A percentile compares a stretch with the other conserved stretches of the same genome.
These are phyloP conservation scores for Westerdykella sp. DNA, from an alignment of 2,329 filamentous ascomycete species.

Conservation along the genomic window DNA sequence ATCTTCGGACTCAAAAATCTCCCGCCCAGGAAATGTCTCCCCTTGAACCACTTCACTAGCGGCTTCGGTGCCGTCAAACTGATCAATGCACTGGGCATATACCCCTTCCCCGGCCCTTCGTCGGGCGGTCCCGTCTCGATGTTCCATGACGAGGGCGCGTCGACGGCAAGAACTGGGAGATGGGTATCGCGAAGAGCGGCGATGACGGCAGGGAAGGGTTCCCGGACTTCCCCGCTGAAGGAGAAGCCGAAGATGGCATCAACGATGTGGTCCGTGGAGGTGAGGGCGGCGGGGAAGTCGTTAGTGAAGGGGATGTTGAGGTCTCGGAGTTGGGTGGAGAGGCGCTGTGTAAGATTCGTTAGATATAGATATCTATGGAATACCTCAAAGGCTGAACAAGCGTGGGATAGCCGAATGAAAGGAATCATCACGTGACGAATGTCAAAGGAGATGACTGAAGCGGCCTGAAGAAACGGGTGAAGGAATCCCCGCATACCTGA, in stretches of 20 bases:
- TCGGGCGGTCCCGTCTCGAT: conserved; percentile 79
- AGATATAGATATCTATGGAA: conserved; percentile 1
- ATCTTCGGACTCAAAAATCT: conserved; percentile 75
- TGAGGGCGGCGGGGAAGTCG: conserved; percentile 65
- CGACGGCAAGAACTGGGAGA: conserved; percentile 77
- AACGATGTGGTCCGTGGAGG: conserved; percentile 69
- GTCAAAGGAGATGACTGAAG: neutral
- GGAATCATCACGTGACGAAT: conserved; percentile 10
- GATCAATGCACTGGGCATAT: conserved; percentile 73
- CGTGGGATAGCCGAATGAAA: neutral
- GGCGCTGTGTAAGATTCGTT: conserved; percentile 49
- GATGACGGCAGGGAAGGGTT: conserved; percentile 82
- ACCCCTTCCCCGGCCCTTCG: conserved; percentile 69
- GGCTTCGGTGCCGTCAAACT: conserved; percentile 93
- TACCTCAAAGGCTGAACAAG: neutral
- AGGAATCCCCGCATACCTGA: conserved; percentile 49
- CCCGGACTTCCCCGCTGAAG: conserved; percentile 85
- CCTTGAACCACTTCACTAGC: conserved; percentile 73
- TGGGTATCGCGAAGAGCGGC: conserved; percentile 64
- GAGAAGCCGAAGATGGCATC: conserved; percentile 98
- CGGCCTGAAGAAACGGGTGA: neutral
- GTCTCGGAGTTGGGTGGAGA: conserved; percentile 77
- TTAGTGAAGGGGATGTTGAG: conserved; percentile 77
- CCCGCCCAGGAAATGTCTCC: conserved; percentile 87
- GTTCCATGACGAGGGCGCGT: conserved; percentile 91